These are phyloP conservation scores for Cutaneotrichosporon spelunceum DNA, from an alignment of 1,284 basidiomycete genomes.

Conservation along the genomic window DNA sequence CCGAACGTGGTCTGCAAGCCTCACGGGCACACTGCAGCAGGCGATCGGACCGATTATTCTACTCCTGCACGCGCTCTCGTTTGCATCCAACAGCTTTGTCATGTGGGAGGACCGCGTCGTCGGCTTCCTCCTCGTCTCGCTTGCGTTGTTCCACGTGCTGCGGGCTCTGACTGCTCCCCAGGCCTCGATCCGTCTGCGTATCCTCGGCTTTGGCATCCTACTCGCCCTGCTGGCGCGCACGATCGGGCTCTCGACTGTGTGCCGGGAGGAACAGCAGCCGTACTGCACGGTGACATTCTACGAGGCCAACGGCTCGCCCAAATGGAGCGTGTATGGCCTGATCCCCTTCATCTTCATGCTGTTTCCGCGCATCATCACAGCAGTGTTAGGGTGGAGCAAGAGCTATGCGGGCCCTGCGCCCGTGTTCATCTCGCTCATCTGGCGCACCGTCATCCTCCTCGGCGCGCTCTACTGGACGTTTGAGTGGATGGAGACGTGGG, in stretches of 20 bases:
- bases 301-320: slow-evolving; percentile 64
- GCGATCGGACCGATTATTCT: slow-evolving; percentile 57
- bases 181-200: slow-evolving; percentile 66
- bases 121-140: slow-evolving; percentile 66
- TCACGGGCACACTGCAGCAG: slow-evolving; percentile 29
- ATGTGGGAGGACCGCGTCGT: slow-evolving; percentile 90
- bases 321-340: slow-evolving; percentile 58
- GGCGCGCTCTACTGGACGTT: slow-evolving; percentile 70
- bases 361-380: slow-evolving; percentile 61
- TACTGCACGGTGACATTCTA: slow-evolving; percentile 84
- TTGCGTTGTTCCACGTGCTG: slow-evolving; percentile 58
- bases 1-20: slow-evolving; percentile 9
- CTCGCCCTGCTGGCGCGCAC: slow-evolving; percentile 70
- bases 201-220: slow-evolving; percentile 65
- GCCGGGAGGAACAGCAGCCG: slow-evolving; percentile 90
- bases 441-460: slow-evolving; percentile 60
- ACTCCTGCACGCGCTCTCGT: slow-evolving; percentile 65
- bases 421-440: slow-evolving; percentile 61
- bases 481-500: slow-evolving; percentile 65
- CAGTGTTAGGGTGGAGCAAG: slow-evolving; percentile 64
- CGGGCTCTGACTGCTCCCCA: slow-evolving; percentile 64
- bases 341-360: slow-evolving; percentile 57
- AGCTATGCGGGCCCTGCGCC: slow-evolving; percentile 70
- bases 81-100: slow-evolving; percentile 89
- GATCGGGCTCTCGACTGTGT: slow-evolving; percentile 74